Conservation (phyloP, 2,329 filamentous ascomycete species). For the Penicillium italicum region DNA sequence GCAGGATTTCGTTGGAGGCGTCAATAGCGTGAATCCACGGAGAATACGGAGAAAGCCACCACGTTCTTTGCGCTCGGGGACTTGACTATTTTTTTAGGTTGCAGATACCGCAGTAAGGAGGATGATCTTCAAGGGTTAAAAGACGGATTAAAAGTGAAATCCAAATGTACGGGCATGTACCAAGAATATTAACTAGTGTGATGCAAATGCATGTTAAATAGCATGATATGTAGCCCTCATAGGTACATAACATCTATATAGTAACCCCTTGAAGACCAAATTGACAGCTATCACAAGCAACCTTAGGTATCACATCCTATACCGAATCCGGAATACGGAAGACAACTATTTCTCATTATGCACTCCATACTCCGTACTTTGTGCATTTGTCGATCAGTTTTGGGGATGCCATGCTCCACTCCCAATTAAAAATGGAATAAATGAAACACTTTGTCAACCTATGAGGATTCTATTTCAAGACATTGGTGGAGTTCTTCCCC, state of each 20-base stretch:
- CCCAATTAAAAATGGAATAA: slow-evolving; percentile 7
- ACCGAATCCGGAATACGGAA: background rate
- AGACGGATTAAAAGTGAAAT: background rate
- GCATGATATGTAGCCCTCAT: background rate
- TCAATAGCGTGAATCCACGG: background rate
- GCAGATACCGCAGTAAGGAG: background rate
- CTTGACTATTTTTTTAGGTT: slow-evolving; percentile 2
- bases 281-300: background rate
- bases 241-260: background rate
- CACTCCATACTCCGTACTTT: background rate
- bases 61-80: background rate
- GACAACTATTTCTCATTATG: no score
- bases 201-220: background rate
- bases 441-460: slow-evolving; percentile 16
- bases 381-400: background rate
- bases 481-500: slow-evolving; percentile 11
- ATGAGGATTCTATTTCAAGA: slow-evolving; percentile 7
- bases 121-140: background rate
- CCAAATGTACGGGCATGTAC: background rate
- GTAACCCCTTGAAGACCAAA: background rate
- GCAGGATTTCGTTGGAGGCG: background rate
- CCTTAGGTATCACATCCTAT: background rate
- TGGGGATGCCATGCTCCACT: slow-evolving; percentile 14
- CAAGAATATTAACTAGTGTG: background rate
- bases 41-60: background rate